phyloP scores from a whole-genome alignment of 2,329 filamentous ascomycete species.

The Lachnellula occidentalis region DNA sequence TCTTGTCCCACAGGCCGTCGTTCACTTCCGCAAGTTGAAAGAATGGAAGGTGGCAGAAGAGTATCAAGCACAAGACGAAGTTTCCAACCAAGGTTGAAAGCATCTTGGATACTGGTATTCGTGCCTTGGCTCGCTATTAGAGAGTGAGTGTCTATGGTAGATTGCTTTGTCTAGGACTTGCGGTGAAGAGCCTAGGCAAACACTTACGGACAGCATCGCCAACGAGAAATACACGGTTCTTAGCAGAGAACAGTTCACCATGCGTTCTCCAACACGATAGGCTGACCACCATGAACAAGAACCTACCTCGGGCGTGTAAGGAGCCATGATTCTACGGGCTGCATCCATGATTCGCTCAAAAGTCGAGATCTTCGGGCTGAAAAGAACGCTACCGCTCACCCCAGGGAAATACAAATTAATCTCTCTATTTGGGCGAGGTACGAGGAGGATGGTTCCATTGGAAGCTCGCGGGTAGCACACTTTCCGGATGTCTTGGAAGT shows the following conservation, averaged over 20 bases:
- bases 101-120: slow-evolving; percentile 54
- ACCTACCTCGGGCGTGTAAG: slow-evolving; percentile 60
- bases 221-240: slow-evolving; percentile 47
- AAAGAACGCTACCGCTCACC: neutral
- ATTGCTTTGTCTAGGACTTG: slow-evolving; percentile 48
- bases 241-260: slow-evolving; percentile 45
- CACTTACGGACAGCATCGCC: slow-evolving; percentile 36
- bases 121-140: slow-evolving; percentile 60
- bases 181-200: slow-evolving; percentile 38
- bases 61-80: slow-evolving; percentile 31
- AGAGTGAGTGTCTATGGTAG: slow-evolving; percentile 51
- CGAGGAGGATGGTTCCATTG: neutral
- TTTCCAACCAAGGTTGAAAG: slow-evolving; percentile 59
- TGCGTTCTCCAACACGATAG: slow-evolving; percentile 53
- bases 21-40: slow-evolving; percentile 59
- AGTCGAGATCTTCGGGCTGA: slow-evolving; percentile 31
- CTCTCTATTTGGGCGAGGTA: neutral
- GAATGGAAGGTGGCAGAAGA: slow-evolving; percentile 41
- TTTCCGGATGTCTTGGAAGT: slow-evolving; percentile 37
- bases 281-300: slow-evolving; percentile 60
- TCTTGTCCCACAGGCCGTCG: slow-evolving; percentile 57
- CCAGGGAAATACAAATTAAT: neutral
- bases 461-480: neutral
- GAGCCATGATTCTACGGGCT: slow-evolving; percentile 59
- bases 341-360: slow-evolving; percentile 48